Conservation (phyloP, 768 basidiomycete species). For the Goffeauzyma gilvescens region DNA sequence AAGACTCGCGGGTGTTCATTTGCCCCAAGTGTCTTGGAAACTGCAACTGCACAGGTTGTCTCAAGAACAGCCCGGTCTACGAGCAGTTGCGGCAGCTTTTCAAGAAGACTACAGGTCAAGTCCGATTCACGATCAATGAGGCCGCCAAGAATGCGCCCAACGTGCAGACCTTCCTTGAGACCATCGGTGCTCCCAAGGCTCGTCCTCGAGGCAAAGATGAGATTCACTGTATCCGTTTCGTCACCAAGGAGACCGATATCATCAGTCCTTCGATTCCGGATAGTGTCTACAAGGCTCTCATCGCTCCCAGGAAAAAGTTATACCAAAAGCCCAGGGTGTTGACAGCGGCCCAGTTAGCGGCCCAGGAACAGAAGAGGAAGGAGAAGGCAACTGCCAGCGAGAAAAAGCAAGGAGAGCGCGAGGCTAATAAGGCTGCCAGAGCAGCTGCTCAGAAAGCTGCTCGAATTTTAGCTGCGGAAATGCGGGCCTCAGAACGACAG, state of each 20-base stretch:
- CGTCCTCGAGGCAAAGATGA: conserved; percentile 1
- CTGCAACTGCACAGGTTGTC: conserved; percentile 26
- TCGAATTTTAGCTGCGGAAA: too few relatives aligned
- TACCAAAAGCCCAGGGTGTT: too few relatives aligned
- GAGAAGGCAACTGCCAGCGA: too few relatives aligned
- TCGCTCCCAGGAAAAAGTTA: too few relatives aligned
- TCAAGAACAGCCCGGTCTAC: conserved; percentile 19
- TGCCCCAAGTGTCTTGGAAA: conserved; percentile 27
- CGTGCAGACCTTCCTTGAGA: conserved; percentile 8
- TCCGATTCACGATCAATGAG: not conserved
- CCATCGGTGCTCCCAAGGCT: conserved; percentile 7
- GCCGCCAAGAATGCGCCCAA: conserved; percentile 3
- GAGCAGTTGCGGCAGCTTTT: conserved; percentile 3
- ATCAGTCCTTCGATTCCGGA: conserved; percentile 4
- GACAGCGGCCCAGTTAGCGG: too few relatives aligned
- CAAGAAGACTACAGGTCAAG: conserved; percentile 1
- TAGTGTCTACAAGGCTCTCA: conserved; percentile 5
- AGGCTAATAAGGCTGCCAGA: too few relatives aligned
- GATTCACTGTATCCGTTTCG: conserved; percentile 8
- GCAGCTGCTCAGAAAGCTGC: too few relatives aligned
- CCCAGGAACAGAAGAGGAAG: too few relatives aligned
- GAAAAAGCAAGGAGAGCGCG: too few relatives aligned
- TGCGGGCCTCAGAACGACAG: too few relatives aligned
- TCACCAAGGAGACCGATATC: conserved; percentile 7
- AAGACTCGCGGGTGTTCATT: conserved; percentile 22